Percentiles rank a stretch among this genome's conserved stretches.
phyloP scores from a whole-genome alignment of 768 basidiomycete species.

The Cubamyces sp. region DNA sequence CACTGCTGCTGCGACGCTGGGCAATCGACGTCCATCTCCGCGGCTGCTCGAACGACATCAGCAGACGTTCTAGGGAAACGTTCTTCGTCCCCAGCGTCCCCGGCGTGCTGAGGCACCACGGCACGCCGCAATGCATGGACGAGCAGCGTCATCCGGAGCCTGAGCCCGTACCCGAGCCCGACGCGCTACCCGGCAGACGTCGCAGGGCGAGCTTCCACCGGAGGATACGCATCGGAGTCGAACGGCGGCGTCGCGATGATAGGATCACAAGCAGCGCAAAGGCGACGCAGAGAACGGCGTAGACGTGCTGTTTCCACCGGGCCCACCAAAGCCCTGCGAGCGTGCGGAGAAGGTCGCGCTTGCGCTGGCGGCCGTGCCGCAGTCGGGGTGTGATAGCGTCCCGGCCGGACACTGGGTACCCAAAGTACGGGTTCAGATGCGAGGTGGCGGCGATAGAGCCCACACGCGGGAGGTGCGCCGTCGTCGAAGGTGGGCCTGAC shows the following conservation, averaged over 20 bases:
- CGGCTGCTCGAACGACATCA: background rate
- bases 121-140: background rate
- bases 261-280: conserved; percentile 37
- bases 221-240: background rate
- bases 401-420: conserved; percentile 58
- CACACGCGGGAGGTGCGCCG: conserved; percentile 12
- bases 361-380: conserved; percentile 66
- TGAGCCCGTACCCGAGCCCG: background rate
- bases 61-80: background rate
- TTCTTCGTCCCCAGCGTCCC: background rate
- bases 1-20: background rate
- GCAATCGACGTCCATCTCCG: background rate
- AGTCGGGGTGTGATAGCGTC: conserved; percentile 45
- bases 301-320: conserved; percentile 52
- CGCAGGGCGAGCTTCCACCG: conserved; percentile 8
- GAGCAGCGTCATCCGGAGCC: conserved; percentile 5
- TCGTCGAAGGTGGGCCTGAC: conserved; percentile 24
- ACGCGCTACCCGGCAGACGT: background rate
- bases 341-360: conserved; percentile 68
- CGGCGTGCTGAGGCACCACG: background rate
- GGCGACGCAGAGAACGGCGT: conserved; percentile 38
- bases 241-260: conserved; percentile 6
- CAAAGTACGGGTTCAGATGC: conserved; percentile 71
- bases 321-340: conserved; percentile 67
- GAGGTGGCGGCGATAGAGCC: conserved; percentile 56